Evolutionary conservation across 805 yeast species (phyloP).

Genomic region (Cyberlindnera samutprakarnensis): DNA sequence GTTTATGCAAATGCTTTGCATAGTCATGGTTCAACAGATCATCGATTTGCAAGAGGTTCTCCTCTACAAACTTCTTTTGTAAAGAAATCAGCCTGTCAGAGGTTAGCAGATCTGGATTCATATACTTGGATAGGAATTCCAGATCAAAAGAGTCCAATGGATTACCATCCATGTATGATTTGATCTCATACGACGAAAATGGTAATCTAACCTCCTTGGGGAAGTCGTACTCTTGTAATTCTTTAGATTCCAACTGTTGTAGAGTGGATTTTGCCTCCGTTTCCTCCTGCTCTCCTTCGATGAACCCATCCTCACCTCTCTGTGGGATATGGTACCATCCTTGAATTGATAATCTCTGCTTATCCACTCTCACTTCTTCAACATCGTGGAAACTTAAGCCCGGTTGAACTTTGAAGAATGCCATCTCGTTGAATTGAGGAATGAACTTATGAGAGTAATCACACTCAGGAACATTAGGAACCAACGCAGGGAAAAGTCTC

Average conservation of each 20-base stretch:
- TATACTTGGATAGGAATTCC: conserved; percentile 40
- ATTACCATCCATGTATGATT: conserved; percentile 15
- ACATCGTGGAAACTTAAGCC: conserved; percentile 97
- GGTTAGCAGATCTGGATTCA: conserved; percentile 48
- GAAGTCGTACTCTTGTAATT: conserved; percentile 70
- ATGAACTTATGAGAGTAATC: conserved; percentile 65
- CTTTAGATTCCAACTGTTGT: conserved; percentile 71
- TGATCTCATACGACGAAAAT: conserved; percentile 32
- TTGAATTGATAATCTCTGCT: conserved; percentile 85
- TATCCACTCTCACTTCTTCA: conserved; percentile 90
- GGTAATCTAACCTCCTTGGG: conserved; percentile 56
- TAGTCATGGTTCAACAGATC: conserved; percentile 53
- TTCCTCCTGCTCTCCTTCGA: conserved; percentile 74
- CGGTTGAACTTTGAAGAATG: conserved; percentile 93
- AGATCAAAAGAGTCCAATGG: conserved; percentile 35
- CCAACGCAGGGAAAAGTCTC: conserved; percentile 76
- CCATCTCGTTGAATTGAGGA: conserved; percentile 94
- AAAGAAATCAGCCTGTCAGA: conserved; percentile 33
- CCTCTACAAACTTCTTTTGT: conserved; percentile 48
- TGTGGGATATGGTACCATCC: conserved; percentile 99
- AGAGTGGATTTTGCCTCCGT: conserved; percentile 71
- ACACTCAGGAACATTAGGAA: conserved; percentile 82
- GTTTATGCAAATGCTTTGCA: conserved; percentile 37
- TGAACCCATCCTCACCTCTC: conserved; percentile 78
- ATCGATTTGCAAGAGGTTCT: conserved; percentile 61